A percentile compares a stretch with the other conserved stretches of the same genome.
These are phyloP conservation scores for Domatiomyces globalis DNA, from an alignment of 2,329 filamentous ascomycete species.

Conservation along the genomic window DNA sequence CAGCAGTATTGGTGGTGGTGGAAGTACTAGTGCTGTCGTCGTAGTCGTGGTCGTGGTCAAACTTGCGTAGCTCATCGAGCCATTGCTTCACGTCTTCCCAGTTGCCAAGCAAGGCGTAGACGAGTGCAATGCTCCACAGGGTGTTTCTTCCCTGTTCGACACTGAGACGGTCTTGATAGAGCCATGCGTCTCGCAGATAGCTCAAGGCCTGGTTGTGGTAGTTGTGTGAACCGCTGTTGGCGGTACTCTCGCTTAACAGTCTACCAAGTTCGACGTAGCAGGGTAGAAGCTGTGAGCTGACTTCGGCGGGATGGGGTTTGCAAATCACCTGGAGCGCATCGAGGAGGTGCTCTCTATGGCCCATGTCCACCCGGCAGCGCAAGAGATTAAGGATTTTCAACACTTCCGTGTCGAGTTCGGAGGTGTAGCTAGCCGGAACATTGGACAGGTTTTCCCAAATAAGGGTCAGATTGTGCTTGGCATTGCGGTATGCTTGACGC, in stretches of 20 bases:
- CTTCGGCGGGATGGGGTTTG: neutral
- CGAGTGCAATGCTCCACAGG: neutral
- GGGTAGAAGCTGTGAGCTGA: neutral
- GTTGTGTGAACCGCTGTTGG: neutral
- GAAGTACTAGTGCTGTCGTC: neutral
- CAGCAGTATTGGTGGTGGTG: too few species aligned
- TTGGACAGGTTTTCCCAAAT: neutral
- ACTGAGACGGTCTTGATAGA: neutral
- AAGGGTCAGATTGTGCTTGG: neutral
- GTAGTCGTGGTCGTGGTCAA: neutral
- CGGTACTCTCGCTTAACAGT: neutral
- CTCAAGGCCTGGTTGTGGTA: neutral
- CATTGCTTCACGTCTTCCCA: neutral
- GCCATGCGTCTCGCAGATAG: neutral
- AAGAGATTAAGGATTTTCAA: neutral
- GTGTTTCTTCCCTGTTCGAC: neutral
- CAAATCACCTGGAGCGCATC: neutral
- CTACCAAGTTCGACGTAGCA: neutral
- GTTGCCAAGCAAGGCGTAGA: neutral
- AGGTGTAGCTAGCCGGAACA: neutral
- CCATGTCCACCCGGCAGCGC: too few species aligned
- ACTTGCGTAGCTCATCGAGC: neutral
- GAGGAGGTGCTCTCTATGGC: neutral
- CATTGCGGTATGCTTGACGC: neutral
- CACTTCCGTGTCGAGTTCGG: neutral